Conservation (phyloP, 345 rosid genomes). For the Syzygium jambos region DNA sequence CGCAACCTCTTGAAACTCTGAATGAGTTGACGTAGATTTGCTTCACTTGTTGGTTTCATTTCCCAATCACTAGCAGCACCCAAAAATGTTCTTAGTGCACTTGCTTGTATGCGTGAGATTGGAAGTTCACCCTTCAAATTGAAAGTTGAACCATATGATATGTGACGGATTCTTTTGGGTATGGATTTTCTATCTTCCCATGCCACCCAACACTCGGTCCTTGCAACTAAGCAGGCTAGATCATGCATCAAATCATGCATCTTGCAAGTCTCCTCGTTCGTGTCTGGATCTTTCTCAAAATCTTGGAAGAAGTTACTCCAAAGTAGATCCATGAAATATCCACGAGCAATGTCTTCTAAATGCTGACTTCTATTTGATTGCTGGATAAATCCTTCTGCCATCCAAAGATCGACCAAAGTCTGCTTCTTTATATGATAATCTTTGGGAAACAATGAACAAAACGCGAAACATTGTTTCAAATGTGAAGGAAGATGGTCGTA, state of each 20-base stretch:
- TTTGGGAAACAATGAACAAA: conserved; percentile 20
- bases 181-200: neutral
- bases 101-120: neutral
- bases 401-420: conserved; percentile 10
- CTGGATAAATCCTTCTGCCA: conserved; percentile 14
- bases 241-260: conserved; percentile 30
- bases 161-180: conserved; percentile 1
- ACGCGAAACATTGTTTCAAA: conserved; percentile 16
- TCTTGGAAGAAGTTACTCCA: conserved; percentile 19
- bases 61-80: accelerated
- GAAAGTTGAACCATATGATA: neutral
- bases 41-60: neutral
- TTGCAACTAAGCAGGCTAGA: conserved; percentile 13
- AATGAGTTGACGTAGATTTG: accelerated
- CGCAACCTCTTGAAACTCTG: neutral
- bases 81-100: neutral
- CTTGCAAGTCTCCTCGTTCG: neutral
- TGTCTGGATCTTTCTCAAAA: neutral
- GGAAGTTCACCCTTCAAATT: neutral
- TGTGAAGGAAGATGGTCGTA: conserved; percentile 8
- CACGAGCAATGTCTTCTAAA: conserved; percentile 4
- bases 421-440: neutral
- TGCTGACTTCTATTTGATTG: neutral
- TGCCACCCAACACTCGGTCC: neutral
- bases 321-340: conserved; percentile 9